phyloP scores from a whole-genome alignment of 2,329 filamentous ascomycete genomes.

The Davidsoniella eucalypti region DNA sequence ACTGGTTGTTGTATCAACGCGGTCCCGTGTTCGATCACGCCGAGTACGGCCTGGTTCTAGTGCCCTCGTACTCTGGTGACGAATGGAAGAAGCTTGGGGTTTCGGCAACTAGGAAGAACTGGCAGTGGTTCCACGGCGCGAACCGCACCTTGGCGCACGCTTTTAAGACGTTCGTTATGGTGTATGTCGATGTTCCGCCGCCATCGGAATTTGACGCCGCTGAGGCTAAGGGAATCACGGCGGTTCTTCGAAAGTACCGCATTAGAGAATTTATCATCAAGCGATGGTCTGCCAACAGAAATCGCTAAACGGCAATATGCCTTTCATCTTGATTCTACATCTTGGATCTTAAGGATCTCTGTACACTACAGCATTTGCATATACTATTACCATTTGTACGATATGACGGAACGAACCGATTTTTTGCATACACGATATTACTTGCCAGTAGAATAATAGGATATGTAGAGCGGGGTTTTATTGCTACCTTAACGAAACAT shows the following conservation, averaged over 20 bases:
- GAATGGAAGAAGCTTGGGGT: constrained; percentile 51
- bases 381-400: too few species aligned
- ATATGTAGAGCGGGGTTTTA: not conserved
- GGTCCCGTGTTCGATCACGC: constrained; percentile 91
- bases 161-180: constrained; percentile 73
- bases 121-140: constrained; percentile 77
- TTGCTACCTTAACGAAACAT: too few species aligned
- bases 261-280: constrained; percentile 67
- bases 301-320: constrained; percentile 22
- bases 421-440: not conserved
- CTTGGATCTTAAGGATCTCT: not conserved
- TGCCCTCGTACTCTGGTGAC: constrained; percentile 63
- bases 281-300: constrained; percentile 74
- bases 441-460: not conserved
- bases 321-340: not conserved
- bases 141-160: constrained; percentile 84
- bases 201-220: constrained; percentile 34
- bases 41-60: constrained; percentile 72
- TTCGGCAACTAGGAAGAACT: constrained; percentile 34
- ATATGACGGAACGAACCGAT: too few species aligned
- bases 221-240: constrained; percentile 38
- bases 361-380: too few species aligned
- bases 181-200: constrained; percentile 80
- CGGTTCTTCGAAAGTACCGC: constrained; percentile 50
- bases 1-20: constrained; percentile 86